phyloP scores from a whole-genome alignment of 2,329 filamentous ascomycete genomes.

The Curvularia sp. region DNA sequence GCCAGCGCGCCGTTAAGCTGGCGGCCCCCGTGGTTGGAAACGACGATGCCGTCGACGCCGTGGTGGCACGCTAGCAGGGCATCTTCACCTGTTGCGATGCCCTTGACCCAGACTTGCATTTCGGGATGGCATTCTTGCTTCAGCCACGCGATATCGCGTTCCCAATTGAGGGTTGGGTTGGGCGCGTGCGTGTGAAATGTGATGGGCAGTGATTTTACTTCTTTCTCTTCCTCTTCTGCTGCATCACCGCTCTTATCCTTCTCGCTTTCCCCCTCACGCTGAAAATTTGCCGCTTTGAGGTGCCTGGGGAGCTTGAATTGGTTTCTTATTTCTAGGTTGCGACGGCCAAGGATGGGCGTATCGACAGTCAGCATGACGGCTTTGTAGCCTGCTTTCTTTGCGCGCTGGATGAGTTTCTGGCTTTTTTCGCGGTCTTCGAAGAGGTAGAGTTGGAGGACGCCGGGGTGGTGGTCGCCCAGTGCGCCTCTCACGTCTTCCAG shows the following conservation, averaged over 20 bases:
- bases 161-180: slow-evolving; percentile 35
- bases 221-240: background rate
- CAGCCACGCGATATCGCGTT: slow-evolving; percentile 34
- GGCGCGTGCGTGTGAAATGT: slow-evolving; percentile 29
- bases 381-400: slow-evolving; percentile 37
- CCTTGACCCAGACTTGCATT: slow-evolving; percentile 54
- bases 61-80: slow-evolving; percentile 53
- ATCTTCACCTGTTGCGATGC: slow-evolving; percentile 53
- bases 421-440: slow-evolving; percentile 40
- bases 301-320: slow-evolving; percentile 36
- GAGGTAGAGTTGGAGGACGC: slow-evolving; percentile 55
- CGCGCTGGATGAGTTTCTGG: slow-evolving; percentile 31
- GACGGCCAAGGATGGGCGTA: slow-evolving; percentile 32
- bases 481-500: slow-evolving; percentile 57
- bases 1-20: slow-evolving; percentile 58
- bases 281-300: slow-evolving; percentile 33
- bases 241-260: slow-evolving; percentile 12
- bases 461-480: slow-evolving; percentile 45
- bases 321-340: slow-evolving; percentile 37
- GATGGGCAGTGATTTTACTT: slow-evolving; percentile 19
- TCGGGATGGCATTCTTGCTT: slow-evolving; percentile 29
- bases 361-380: slow-evolving; percentile 39
- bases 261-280: background rate
- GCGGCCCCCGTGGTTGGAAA: slow-evolving; percentile 62
- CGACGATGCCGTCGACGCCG: slow-evolving; percentile 56